Evolutionary conservation across 2,329 filamentous ascomycete species (phyloP), one percentile per base, ranked within the genome.

Genomic region (Gliomastix tumulicola): DNA sequence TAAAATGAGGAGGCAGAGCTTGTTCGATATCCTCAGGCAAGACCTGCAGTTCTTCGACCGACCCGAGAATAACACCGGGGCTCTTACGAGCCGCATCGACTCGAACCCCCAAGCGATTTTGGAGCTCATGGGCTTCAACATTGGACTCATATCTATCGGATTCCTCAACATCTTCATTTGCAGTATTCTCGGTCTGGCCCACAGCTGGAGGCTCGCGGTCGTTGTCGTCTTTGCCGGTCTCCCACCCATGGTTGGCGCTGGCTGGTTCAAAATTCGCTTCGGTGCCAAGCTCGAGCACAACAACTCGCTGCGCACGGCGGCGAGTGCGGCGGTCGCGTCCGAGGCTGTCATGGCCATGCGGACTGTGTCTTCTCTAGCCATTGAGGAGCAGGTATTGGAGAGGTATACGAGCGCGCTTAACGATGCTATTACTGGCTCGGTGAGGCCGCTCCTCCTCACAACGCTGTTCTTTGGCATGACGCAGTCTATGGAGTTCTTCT

Each of bases 401-500:
- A 37, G 73, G 34, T 71, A 75, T 31, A 64, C 47, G 12, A 35
- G 41, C 7, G 47, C 53, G 7, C 44, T 57, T 15, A 47, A 50
- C 21, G 50, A 43, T 1, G 55, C 65, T 11, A 15, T 40, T 17
- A 25, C 38, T 9, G 47, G 49, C 12, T 59, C 56, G 5, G 46
- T 49, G 17, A 47, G 48, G n/a, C 54, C 57, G 7, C 38, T 63
- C 34, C 48, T 53, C 15, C 42, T 30, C 5, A 54, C 59, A 39
- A 62, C 61, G 49, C 27, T 61, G 20, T 61, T 52, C 19, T 63
- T 60, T 37, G 57, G 55, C 6, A 39, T 63, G 4, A 62, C 57
- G 2, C 60, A 63, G 74, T 66, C 77, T 39, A 71, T 94, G 41
- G 70, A 96, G 41, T 95, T 89, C 51, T 66, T 92, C 47, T 94